These are phyloP conservation scores for Arctium minus DNA, from an alignment of 129 eudicot species.

Conservation along the genomic window DNA sequence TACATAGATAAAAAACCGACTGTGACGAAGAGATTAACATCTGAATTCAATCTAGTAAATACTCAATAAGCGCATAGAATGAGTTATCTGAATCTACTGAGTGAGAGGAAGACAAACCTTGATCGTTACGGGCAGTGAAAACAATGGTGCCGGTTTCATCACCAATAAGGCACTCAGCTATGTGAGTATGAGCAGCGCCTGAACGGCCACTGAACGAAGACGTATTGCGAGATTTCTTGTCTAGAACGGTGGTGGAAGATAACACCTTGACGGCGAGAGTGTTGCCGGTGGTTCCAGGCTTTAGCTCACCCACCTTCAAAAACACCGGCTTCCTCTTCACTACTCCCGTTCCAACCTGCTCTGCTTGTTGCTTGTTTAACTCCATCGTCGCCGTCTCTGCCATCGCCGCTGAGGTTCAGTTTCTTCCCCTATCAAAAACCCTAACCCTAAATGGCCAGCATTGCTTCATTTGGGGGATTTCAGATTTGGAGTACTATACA, in stretches of 20 bases:
- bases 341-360: background rate
- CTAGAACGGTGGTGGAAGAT: slow-evolving; percentile 26
- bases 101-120: slow-evolving; percentile 16
- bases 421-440: background rate
- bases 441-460: background rate
- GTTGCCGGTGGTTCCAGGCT: slow-evolving; percentile 41
- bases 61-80: too few species aligned
- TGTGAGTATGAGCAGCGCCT: slow-evolving; percentile 13
- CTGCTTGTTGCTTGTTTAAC: background rate
- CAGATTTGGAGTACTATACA: too few species aligned
- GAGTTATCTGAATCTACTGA: too few species aligned
- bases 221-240: slow-evolving; percentile 7
- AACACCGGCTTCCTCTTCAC: slow-evolving; percentile 50
- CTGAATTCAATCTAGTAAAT: too few species aligned
- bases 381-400: background rate
- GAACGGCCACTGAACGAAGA: slow-evolving; percentile 5
- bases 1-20: too few species aligned
- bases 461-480: too few species aligned
- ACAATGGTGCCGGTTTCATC: slow-evolving; percentile 39
- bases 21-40: too few species aligned
- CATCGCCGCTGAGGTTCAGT: background rate
- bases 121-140: slow-evolving; percentile 48
- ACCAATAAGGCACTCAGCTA: slow-evolving; percentile 41
- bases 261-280: slow-evolving; percentile 40
- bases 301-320: slow-evolving; percentile 31